Percentiles rank a stretch among this genome's conserved stretches.
Evolutionary conservation across 208 protist species (phyloP).

Genomic region (Leptomonas seymouri): DNA sequence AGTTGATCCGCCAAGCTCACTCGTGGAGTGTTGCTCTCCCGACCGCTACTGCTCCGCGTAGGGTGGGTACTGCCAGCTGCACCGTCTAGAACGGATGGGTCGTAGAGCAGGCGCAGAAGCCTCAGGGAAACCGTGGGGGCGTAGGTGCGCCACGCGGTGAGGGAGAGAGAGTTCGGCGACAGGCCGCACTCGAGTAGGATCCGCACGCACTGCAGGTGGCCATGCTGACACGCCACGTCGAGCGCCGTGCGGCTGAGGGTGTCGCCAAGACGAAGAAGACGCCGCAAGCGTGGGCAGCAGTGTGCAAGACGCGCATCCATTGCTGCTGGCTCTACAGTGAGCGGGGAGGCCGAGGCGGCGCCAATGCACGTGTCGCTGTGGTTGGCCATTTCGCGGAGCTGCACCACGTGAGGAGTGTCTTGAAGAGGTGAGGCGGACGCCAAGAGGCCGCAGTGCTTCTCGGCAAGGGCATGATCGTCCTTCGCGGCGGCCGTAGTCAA

Average conservation of each 20-base stretch:
- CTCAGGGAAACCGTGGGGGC: conserved; percentile 16
- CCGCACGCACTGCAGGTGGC: conserved; percentile 15
- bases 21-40: neutral
- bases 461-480: no score
- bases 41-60: neutral
- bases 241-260: conserved; percentile 13
- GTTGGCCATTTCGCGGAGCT: neutral
- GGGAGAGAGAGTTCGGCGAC: conserved; percentile 18
- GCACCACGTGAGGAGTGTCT: conserved; percentile 11
- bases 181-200: conserved; percentile 19
- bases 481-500: no score
- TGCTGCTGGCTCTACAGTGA: no score
- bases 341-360: neutral
- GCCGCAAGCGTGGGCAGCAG: no score
- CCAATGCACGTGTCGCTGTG: neutral
- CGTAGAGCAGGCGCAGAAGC: conserved; percentile 28
- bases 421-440: neutral
- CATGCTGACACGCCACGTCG: conserved; percentile 19
- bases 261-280: conserved; percentile 4
- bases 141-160: conserved; percentile 3
- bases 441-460: no score
- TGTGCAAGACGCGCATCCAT: neutral
- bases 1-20: conserved; percentile 29
- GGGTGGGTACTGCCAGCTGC: neutral
- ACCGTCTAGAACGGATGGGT: conserved; percentile 28